Conservation (phyloP, 1,284 basidiomycete species). For the Heterobasidion irregulare region DNA sequence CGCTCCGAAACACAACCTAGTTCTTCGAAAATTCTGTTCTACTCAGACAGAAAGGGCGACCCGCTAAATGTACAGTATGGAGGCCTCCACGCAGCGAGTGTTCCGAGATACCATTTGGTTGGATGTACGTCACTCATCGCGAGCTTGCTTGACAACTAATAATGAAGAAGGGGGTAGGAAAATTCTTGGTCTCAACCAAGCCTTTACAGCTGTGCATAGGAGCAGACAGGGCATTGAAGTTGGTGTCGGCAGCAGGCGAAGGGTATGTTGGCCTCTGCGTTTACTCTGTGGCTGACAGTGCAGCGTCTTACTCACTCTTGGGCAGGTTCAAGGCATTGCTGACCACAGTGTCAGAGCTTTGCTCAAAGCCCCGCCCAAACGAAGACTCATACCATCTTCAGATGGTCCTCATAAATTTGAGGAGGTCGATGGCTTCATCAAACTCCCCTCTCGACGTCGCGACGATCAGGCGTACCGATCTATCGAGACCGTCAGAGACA, state of each 20-base stretch:
- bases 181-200: slow-evolving; percentile 49
- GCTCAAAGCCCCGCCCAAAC: slow-evolving; percentile 38
- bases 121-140: slow-evolving; percentile 34
- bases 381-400: slow-evolving; percentile 32
- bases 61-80: slow-evolving; percentile 62
- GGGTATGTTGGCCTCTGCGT: slow-evolving; percentile 25
- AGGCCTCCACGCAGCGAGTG: slow-evolving; percentile 50
- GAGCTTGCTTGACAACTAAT: slow-evolving; percentile 34
- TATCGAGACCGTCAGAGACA: slow-evolving; percentile 29
- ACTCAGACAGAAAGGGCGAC: slow-evolving; percentile 66
- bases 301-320: too few species aligned
- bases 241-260: slow-evolving; percentile 36
- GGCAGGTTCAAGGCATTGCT: slow-evolving; percentile 44
- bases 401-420: slow-evolving; percentile 36
- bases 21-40: slow-evolving; percentile 33
- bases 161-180: slow-evolving; percentile 52
- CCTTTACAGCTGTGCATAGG: slow-evolving; percentile 38
- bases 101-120: slow-evolving; percentile 59
- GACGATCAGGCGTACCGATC: slow-evolving; percentile 40
- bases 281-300: background rate
- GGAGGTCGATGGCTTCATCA: slow-evolving; percentile 61
- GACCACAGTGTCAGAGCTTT: slow-evolving; percentile 46
- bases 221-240: slow-evolving; percentile 54
- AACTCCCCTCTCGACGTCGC: slow-evolving; percentile 32
- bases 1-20: background rate